These are phyloP conservation scores for Rhipidocladum racemiflorum DNA, from an alignment of 176 grass and related monocot species.

Conservation along the genomic window DNA sequence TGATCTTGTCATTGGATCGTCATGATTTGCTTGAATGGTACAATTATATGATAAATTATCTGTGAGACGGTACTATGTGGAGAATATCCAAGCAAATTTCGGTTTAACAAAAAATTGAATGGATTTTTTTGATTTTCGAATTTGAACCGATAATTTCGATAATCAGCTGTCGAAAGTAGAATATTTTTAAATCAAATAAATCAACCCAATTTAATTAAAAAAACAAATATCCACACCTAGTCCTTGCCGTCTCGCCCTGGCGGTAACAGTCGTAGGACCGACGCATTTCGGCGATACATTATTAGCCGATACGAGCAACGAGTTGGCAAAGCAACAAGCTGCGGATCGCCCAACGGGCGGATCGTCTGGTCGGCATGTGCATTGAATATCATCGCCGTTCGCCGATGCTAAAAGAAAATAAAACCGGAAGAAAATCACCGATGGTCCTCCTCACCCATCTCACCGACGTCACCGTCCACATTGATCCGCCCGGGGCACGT, in stretches of 20 bases:
- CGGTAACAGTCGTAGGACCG: neutral
- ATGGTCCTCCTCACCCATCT: neutral
- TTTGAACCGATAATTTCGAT: too few relatives aligned
- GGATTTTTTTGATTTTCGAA: too few relatives aligned
- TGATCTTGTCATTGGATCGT: too few relatives aligned
- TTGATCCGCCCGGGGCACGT: constrained; percentile 12
- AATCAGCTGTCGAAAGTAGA: too few relatives aligned
- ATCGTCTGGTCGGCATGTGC: neutral
- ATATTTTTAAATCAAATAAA: too few relatives aligned
- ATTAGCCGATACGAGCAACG: neutral
- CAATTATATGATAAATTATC: too few relatives aligned
- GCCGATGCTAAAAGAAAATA: neutral
- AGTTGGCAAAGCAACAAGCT: neutral
- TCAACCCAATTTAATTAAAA: too few relatives aligned
- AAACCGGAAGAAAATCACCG: neutral
- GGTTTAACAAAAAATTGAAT: too few relatives aligned
- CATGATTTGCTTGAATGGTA: too few relatives aligned
- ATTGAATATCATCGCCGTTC: neutral
- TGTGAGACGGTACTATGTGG: too few relatives aligned
- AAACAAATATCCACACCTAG: too few relatives aligned
- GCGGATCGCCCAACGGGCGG: neutral
- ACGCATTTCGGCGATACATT: neutral
- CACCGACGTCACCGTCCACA: constrained; percentile 22
- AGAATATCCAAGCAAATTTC: too few relatives aligned
- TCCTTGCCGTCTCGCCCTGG: neutral